Evolutionary conservation across 1,284 basidiomycete species (phyloP), one percentile per base, ranked within the genome.

Genomic region (Puccinia novopanici): DNA sequence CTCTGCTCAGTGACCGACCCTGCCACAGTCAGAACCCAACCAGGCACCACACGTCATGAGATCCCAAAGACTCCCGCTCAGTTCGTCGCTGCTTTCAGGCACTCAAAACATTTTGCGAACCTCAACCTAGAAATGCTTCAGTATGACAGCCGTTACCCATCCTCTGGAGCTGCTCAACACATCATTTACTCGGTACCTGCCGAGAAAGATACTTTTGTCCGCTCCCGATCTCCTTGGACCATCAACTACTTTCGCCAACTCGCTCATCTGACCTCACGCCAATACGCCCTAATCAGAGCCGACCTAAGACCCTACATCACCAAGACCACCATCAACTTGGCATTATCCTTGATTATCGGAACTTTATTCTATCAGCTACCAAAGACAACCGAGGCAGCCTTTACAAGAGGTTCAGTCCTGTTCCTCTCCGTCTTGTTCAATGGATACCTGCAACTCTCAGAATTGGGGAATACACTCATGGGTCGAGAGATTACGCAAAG

Each of bases 311-410:
- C 83, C 24, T 83, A 84, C 65, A 80, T 81, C 10, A 83, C 84
- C 52, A 84, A 84, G 61, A 84, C 84, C 1, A 78, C 70, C n/a
- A 81, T 84, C 65, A 84, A 84, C 71, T 74, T 85, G 48, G 45
- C 82, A 27, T 79, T 84, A 34, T 84, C 83, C 2, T 55, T 84
- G 22, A 81, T 82, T 17, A 83, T 83, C 70, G 83, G 83, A 12
- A 81, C 84, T 8, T 76, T 84, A 54, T 84, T 84, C 71, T 83
- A 81, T 80, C 79, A 81, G 45, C 74, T 84, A 8, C 82, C 84
- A 0, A 42, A 78, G 2, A 82, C 82, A 13, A 83, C 82, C 34
- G 82, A 82, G 30, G 68, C 75, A 5, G 75, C 75, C 5, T 84
- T 84, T 59, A 83, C 84, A 3, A 82, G 84, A 17, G 84, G 84